phyloP scores from a whole-genome alignment of 176 grass and related monocot genomes.

The Oryza glaberrima region DNA sequence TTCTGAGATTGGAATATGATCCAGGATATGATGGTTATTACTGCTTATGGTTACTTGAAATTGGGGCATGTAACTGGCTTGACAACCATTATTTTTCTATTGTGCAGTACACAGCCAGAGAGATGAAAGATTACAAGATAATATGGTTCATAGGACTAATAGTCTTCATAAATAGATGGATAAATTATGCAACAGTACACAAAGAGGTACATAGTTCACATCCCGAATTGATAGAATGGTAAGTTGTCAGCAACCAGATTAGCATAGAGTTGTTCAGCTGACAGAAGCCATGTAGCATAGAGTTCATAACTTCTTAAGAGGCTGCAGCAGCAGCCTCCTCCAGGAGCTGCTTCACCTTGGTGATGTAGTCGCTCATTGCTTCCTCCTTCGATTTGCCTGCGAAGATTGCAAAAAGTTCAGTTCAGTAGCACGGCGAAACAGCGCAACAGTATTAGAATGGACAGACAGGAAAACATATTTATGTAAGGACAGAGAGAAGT shows the following conservation, averaged over 20 bases:
- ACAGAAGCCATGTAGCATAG: slow-evolving; percentile 17
- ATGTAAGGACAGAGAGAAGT: slow-evolving; percentile 4
- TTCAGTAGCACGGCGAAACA: background rate
- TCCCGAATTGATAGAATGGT: slow-evolving; percentile 30
- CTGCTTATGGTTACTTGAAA: background rate
- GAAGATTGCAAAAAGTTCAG: slow-evolving; percentile 30
- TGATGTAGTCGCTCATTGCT: slow-evolving; percentile 81
- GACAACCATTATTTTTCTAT: background rate
- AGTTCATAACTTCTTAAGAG: slow-evolving; percentile 15
- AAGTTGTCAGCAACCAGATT: slow-evolving; percentile 20
- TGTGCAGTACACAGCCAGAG: background rate
- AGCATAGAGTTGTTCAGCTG: slow-evolving; percentile 19
- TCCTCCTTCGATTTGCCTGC: slow-evolving; percentile 75
- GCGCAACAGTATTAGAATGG: background rate
- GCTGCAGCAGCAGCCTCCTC: slow-evolving; percentile 52
- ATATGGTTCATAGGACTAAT: slow-evolving; percentile 20
- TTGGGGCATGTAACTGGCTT: background rate
- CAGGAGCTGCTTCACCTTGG: slow-evolving; percentile 82
- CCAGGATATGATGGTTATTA: background rate
- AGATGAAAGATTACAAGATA: background rate
- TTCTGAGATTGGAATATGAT: background rate
- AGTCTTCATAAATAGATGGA: slow-evolving; percentile 16
- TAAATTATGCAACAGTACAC: slow-evolving; percentile 15
- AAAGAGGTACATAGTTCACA: slow-evolving; percentile 41
- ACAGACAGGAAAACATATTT: background rate